These are phyloP conservation scores for Gomphus bonarii DNA, from an alignment of 1,284 basidiomycete genomes.

Conservation along the genomic window DNA sequence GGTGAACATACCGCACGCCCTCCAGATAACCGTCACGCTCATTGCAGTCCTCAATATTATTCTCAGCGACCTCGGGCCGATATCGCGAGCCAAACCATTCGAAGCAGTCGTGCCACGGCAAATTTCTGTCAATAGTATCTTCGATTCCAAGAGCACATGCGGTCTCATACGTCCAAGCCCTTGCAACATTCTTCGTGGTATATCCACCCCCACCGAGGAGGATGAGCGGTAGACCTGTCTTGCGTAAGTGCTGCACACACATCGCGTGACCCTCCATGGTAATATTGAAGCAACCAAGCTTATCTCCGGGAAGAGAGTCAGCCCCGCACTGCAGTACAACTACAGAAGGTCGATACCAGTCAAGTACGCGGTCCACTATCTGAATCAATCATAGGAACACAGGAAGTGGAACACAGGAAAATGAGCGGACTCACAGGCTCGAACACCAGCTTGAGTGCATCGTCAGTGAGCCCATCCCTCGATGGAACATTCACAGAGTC, in stretches of 20 bases:
- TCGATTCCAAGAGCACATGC: conserved; percentile 86
- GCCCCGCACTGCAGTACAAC: conserved; percentile 95
- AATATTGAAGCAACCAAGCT: conserved; percentile 93
- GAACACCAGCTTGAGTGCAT: conserved; percentile 74
- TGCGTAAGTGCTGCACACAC: conserved; percentile 82
- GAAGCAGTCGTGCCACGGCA: conserved; percentile 95
- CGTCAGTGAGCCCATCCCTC: conserved; percentile 89
- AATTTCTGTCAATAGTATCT: conserved; percentile 62
- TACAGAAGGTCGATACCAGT: conserved; percentile 83
- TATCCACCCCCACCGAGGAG: conserved; percentile 95
- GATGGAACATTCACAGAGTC: conserved; percentile 89
- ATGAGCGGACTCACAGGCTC: conserved; percentile 74
- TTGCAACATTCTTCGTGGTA: conserved; percentile 91
- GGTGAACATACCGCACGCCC: conserved; percentile 54
- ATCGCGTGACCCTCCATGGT: conserved; percentile 92
- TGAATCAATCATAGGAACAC: conserved; percentile 21
- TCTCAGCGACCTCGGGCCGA: conserved; percentile 82
- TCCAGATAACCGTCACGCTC: conserved; percentile 74
- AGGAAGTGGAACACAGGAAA: not conserved
- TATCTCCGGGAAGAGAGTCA: conserved; percentile 92
- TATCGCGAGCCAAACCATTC: conserved; percentile 98
- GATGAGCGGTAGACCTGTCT: conserved; percentile 82
- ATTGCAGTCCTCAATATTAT: conserved; percentile 95
- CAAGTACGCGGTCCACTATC: conserved; percentile 83
- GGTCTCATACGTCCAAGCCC: conserved; percentile 96